Evolutionary conservation across 495 filamentous ascomycete species (phyloP).

Genomic region (Daldinia concentrica): DNA sequence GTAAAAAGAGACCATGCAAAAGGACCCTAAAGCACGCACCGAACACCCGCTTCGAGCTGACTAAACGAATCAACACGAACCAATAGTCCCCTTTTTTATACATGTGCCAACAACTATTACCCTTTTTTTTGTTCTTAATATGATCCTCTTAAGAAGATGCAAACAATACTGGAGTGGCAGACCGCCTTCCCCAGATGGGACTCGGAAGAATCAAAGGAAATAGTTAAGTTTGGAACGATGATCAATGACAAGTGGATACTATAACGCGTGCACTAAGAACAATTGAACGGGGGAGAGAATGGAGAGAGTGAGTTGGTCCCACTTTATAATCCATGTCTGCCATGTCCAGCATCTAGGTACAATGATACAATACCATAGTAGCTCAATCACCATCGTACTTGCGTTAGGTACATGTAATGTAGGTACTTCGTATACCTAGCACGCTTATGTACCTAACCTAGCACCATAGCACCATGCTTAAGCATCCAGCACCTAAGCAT

Average conservation of each 20-base stretch:
- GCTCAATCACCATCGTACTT: not conserved
- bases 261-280: not conserved
- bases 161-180: constrained; percentile 19
- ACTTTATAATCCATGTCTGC: not conserved
- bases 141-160: constrained; percentile 21
- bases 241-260: constrained; percentile 25
- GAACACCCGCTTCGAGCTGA: constrained; percentile 9
- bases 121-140: not conserved
- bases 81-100: constrained; percentile 5
- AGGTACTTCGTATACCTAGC: not conserved
- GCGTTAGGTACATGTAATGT: not conserved
- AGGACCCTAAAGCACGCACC: not conserved
- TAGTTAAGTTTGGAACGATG: constrained; percentile 25
- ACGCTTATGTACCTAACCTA: not conserved
- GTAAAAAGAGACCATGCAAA: constrained; percentile 12
- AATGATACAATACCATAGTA: not conserved
- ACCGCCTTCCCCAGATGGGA: constrained; percentile 41
- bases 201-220: constrained; percentile 39
- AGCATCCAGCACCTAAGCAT: not conserved
- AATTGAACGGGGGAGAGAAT: not conserved
- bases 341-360: constrained; percentile 1
- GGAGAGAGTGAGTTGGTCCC: not conserved
- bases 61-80: constrained; percentile 1
- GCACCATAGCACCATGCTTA: not conserved
- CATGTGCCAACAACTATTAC: not conserved